These are phyloP conservation scores for Chalaropsis ovoidea DNA, from an alignment of 2,329 filamentous ascomycete genomes.

Conservation along the genomic window DNA sequence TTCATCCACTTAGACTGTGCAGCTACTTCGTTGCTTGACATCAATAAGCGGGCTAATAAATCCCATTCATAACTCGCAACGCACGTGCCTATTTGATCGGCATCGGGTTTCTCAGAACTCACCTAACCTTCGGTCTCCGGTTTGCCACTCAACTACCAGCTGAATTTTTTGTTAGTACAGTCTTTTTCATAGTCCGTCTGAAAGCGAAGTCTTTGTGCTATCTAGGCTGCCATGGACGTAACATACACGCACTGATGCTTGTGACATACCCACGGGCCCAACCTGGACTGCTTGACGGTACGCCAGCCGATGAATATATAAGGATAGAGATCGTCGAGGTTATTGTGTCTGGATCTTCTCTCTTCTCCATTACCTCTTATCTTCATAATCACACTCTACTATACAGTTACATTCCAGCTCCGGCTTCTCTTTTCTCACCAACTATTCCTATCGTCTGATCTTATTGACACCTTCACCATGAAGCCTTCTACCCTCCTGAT, in stretches of 20 bases:
- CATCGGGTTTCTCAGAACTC: not conserved
- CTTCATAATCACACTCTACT: not conserved
- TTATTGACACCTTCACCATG: not conserved
- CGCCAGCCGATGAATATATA: not conserved
- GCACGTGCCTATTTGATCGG: not conserved
- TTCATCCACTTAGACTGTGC: not conserved
- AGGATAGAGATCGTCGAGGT: not conserved
- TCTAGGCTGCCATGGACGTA: not conserved
- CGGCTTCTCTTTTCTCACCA: not conserved
- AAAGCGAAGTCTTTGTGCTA: not conserved
- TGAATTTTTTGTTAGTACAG: not conserved
- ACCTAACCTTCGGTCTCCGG: not conserved
- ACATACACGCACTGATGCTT: not conserved
- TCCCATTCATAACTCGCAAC: not conserved
- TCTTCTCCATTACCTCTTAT: not conserved
- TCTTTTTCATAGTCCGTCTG: not conserved
- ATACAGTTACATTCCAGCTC: not conserved
- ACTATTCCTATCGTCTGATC: too few relatives aligned
- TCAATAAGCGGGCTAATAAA: not conserved
- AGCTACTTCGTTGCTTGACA: not conserved
- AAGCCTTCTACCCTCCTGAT: slow-evolving; percentile 8
- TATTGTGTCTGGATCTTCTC: not conserved
- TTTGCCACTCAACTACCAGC: not conserved
- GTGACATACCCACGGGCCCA: not conserved
- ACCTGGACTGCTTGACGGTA: too few relatives aligned